Conservation (phyloP, 2,329 filamentous ascomycete genomes). For the Aaosphaeria arxii region DNA sequence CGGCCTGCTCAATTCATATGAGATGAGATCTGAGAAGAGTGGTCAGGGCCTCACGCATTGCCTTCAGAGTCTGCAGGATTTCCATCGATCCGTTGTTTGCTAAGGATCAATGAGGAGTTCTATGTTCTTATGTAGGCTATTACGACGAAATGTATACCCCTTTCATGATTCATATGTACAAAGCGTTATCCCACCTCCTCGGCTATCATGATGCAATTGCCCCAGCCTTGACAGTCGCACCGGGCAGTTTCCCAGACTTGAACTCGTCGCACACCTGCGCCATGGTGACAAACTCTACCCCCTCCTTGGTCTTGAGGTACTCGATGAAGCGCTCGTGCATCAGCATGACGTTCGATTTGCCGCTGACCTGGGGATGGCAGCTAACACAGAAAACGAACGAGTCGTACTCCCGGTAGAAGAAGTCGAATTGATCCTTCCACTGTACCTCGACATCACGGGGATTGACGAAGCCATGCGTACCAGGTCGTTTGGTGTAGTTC, state of each 20-base stretch:
- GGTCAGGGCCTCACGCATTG: neutral
- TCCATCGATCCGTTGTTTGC: no score
- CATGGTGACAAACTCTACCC: conserved; percentile 30
- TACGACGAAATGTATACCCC: neutral
- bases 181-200: neutral
- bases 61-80: neutral
- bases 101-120: no score
- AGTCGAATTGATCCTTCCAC: neutral
- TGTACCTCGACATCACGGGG: neutral
- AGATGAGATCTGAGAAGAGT: neutral
- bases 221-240: neutral
- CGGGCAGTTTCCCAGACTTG: neutral
- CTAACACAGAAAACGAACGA: conserved; percentile 12
- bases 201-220: neutral
- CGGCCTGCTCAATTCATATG: neutral
- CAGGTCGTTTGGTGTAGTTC: neutral
- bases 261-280: neutral
- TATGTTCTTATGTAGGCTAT: neutral
- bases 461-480: neutral
- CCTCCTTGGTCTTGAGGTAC: conserved; percentile 40
- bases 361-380: conserved; percentile 41
- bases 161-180: no score
- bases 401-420: neutral
- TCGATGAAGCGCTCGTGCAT: conserved; percentile 45
- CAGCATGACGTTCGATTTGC: conserved; percentile 41